Conservation (phyloP, 768 basidiomycete genomes). For the Xanthoconium stramineum region DNA sequence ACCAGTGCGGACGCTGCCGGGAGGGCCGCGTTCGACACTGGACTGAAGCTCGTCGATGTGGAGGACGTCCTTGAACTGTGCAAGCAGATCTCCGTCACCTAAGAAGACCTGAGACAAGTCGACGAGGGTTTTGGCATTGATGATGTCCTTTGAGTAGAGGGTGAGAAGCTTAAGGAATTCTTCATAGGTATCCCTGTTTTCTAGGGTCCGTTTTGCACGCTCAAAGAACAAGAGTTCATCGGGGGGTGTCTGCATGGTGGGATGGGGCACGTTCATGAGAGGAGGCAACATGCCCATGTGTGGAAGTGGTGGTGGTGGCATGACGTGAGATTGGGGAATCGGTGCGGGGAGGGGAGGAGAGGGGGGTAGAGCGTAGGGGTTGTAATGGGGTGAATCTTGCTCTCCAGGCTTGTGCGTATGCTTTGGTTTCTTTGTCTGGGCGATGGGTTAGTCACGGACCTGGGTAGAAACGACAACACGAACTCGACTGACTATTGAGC, state of each 20-base stretch:
- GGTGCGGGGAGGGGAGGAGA: constrained; percentile 30
- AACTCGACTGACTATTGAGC: constrained; percentile 47
- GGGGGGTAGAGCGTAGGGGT: constrained; percentile 43
- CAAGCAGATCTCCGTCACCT: constrained; percentile 73
- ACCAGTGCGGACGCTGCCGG: constrained; percentile 72
- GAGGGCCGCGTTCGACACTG: constrained; percentile 64
- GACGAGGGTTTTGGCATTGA: constrained; percentile 80
- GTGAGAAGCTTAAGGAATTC: constrained; percentile 93
- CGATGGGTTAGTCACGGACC: neutral
- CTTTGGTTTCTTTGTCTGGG: constrained; percentile 61
- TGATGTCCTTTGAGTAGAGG: constrained; percentile 88
- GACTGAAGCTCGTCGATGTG: constrained; percentile 71
- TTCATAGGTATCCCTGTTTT: constrained; percentile 76
- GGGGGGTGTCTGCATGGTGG: constrained; percentile 39
- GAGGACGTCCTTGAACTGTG: constrained; percentile 83
- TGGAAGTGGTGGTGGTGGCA: constrained; percentile 27
- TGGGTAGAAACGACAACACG: constrained; percentile 18
- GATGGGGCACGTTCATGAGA: constrained; percentile 25
- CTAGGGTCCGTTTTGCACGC: constrained; percentile 77
- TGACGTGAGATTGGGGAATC: constrained; percentile 24
- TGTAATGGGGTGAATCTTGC: constrained; percentile 44
- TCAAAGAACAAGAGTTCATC: constrained; percentile 95
- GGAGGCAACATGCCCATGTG: constrained; percentile 27
- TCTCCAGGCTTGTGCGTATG: constrained; percentile 61
- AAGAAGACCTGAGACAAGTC: constrained; percentile 80